phyloP scores from a whole-genome alignment of 148 eudicot species.

The Salicornia ramosissima region DNA sequence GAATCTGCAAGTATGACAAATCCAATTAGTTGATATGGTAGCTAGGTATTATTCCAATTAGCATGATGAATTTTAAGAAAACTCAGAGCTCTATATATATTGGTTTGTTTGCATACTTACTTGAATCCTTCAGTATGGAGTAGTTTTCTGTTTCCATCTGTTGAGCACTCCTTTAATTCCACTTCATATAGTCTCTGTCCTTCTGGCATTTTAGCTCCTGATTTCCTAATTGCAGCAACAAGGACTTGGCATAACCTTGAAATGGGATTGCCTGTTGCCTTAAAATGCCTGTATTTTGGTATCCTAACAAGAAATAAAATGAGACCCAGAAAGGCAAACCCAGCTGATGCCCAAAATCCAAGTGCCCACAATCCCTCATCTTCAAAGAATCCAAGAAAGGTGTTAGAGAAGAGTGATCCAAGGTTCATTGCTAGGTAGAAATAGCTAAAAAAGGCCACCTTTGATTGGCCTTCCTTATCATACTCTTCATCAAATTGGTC shows the following conservation, averaged over 20 bases:
- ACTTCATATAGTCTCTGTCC: constrained; percentile 41
- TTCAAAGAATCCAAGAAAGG: constrained; percentile 66
- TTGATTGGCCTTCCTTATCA: constrained; percentile 51
- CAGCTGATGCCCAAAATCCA: constrained; percentile 80
- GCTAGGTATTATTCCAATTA: neutral
- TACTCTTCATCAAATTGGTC: constrained; percentile 85
- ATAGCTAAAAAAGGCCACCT: constrained; percentile 87
- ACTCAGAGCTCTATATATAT: neutral
- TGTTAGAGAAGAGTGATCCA: constrained; percentile 77
- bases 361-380: constrained; percentile 83
- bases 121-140: constrained; percentile 71
- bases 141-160: constrained; percentile 43
- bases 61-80: neutral
- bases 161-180: constrained; percentile 35
- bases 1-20: constrained; percentile 40
- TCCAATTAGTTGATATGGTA: constrained; percentile 5
- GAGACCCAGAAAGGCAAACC: constrained; percentile 61
- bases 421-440: constrained; percentile 84
- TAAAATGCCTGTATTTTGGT: constrained; percentile 64
- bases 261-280: constrained; percentile 79
- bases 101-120: constrained; percentile 34
- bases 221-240: constrained; percentile 65
- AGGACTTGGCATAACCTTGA: constrained; percentile 73
- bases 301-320: constrained; percentile 66
- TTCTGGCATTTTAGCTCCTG: constrained; percentile 34